Conservation (phyloP, 2,329 filamentous ascomycete genomes). For the Cladosporium sp. region DNA sequence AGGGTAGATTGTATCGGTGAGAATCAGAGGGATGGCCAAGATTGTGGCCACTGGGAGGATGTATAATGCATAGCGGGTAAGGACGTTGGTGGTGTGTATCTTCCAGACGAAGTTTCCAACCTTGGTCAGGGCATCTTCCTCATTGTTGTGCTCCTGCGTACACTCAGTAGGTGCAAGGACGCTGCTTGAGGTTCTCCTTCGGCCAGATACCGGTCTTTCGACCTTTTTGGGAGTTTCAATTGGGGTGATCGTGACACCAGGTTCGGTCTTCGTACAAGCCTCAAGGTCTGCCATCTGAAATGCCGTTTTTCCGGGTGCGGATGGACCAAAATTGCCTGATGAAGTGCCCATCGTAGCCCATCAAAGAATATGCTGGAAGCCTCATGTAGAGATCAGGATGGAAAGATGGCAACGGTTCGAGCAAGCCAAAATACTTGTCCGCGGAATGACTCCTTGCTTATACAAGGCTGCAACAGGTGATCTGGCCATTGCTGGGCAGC, state of each 20-base stretch:
- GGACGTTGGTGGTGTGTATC: conserved; percentile 57
- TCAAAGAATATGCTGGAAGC: too few species aligned
- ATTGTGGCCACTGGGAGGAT: conserved; percentile 59
- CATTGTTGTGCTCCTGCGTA: conserved; percentile 21
- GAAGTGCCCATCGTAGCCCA: too few species aligned
- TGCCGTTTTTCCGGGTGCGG: too few species aligned
- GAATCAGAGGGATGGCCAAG: conserved; percentile 58
- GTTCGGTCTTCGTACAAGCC: too few species aligned
- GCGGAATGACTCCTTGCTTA: too few species aligned
- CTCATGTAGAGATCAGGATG: too few species aligned
- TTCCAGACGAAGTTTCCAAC: conserved; percentile 63
- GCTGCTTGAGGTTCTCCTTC: conserved; percentile 17
- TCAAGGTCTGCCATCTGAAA: too few species aligned
- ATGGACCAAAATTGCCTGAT: too few species aligned
- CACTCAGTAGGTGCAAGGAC: conserved; percentile 11
- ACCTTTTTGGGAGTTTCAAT: neutral
- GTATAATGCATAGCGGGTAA: conserved; percentile 65
- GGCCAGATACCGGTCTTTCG: conserved; percentile 17
- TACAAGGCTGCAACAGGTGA: too few species aligned
- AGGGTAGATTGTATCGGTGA: conserved; percentile 34
- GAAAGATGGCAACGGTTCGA: too few species aligned
- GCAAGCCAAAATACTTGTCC: too few species aligned
- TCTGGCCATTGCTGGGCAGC: too few species aligned
- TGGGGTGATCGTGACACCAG: conserved; percentile 1
- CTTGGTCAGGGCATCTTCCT: conserved; percentile 56